These are phyloP conservation scores for Trametes pubescens DNA, from an alignment of 1,284 basidiomycete genomes.

Conservation along the genomic window DNA sequence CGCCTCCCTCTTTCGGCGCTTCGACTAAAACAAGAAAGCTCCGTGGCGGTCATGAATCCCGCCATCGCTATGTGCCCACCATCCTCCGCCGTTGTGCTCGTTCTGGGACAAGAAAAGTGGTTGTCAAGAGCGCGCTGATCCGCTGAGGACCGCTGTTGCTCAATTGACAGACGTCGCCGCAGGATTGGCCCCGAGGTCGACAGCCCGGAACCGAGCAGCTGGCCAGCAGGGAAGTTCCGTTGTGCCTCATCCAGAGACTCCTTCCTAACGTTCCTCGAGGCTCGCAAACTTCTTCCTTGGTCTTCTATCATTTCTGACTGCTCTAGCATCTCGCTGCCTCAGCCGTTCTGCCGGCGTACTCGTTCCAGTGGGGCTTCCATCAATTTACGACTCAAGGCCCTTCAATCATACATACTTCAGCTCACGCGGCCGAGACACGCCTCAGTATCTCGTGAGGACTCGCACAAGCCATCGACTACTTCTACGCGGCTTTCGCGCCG, in stretches of 20 bases:
- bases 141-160: no score
- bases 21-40: not conserved
- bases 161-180: constrained; percentile 6
- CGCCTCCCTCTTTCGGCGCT: constrained; percentile 20
- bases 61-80: no score
- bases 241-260: not conserved
- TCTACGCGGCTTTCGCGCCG: not conserved
- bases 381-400: not conserved
- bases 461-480: not conserved
- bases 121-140: not conserved
- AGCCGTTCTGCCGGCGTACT: no score
- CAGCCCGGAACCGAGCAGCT: constrained; percentile 5
- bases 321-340: not conserved
- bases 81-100: not conserved
- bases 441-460: not conserved
- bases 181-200: constrained; percentile 4
- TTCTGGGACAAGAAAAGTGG: not conserved
- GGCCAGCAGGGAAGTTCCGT: not conserved
- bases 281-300: not conserved
- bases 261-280: not conserved
- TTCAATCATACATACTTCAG: not conserved
- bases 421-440: not conserved
- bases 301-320: not conserved
- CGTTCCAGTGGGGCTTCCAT: no score
- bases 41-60: no score